Percentiles rank a stretch among this genome's conserved stretches.
Evolutionary conservation across 805 yeast species (phyloP).

Genomic region (Candida parachauliodes): DNA sequence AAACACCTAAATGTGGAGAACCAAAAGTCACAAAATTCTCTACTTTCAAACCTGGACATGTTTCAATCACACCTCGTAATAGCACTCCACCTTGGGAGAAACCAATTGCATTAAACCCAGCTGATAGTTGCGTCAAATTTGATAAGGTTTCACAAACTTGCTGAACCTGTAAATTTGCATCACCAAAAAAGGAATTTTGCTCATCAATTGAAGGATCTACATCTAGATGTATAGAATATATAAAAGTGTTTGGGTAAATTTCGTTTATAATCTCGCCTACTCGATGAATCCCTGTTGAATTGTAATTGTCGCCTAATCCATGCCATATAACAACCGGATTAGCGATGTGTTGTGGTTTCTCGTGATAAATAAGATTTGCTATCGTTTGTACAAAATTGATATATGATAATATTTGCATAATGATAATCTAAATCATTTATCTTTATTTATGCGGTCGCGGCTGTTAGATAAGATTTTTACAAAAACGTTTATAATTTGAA

Average conservation of each 20-base stretch:
- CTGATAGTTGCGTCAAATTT: constrained; percentile 38
- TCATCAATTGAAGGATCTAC: constrained; percentile 50
- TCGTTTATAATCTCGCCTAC: constrained; percentile 40
- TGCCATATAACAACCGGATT: constrained; percentile 75
- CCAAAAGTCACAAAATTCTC: constrained; percentile 68
- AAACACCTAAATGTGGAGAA: constrained; percentile 75
- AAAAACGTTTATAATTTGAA: no score
- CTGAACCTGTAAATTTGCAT: constrained; percentile 51
- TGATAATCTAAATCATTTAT: no score
- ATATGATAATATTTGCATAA: neutral
- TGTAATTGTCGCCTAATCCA: constrained; percentile 75
- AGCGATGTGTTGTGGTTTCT: neutral
- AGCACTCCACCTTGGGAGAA: constrained; percentile 85
- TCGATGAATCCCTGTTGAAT: constrained; percentile 54
- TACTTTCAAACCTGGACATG: constrained; percentile 43
- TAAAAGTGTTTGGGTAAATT: constrained; percentile 46
- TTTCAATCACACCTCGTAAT: constrained; percentile 61
- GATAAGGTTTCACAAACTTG: constrained; percentile 54
- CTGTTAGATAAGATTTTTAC: no score
- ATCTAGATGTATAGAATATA: constrained; percentile 54
- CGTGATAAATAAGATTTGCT: neutral
- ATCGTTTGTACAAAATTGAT: neutral
- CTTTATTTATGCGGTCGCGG: no score
- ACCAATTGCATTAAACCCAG: constrained; percentile 73
- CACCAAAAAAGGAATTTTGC: constrained; percentile 55